phyloP scores from a whole-genome alignment of 139 green algal genomes.

The Tetradesmus lagerheimii region DNA sequence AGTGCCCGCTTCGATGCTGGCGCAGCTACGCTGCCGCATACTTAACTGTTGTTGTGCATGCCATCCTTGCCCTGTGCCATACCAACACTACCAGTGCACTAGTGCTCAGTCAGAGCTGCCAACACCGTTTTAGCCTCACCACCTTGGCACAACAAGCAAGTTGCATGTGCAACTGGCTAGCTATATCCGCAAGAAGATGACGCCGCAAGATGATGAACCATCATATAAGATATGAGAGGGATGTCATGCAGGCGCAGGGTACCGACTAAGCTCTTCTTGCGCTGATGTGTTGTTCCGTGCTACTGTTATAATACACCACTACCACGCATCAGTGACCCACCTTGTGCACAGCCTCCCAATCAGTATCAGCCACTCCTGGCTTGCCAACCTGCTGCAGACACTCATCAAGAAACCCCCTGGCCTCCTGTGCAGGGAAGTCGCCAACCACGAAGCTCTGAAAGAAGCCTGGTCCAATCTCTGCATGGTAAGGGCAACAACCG shows the following conservation, averaged over 20 bases:
- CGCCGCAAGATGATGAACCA: background rate
- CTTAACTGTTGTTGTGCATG: no score
- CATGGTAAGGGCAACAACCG: background rate
- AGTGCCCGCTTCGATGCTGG: background rate
- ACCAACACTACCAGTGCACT: background rate
- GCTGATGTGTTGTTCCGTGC: constrained; percentile 15
- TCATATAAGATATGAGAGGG: no score
- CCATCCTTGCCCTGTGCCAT: constrained; percentile 2
- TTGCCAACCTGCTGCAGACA: constrained; percentile 2
- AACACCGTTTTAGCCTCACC: background rate
- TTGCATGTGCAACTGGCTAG: no score
- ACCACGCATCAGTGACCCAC: background rate
- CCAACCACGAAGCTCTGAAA: no score
- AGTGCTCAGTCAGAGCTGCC: constrained; percentile 6
- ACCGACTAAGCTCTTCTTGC: background rate
- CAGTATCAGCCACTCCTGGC: constrained; percentile 26
- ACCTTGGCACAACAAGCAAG: background rate
- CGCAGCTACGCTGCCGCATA: background rate
- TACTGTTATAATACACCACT: background rate
- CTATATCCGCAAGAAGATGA: background rate
- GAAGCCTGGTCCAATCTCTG: no score
- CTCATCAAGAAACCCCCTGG: background rate
- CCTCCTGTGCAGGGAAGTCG: no score
- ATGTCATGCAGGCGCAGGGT: background rate
- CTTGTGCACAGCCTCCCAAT: constrained; percentile 12